Base-by-base conservation (phyloP, 768 basidiomycete species). In the Calocera cornea region DNA sequence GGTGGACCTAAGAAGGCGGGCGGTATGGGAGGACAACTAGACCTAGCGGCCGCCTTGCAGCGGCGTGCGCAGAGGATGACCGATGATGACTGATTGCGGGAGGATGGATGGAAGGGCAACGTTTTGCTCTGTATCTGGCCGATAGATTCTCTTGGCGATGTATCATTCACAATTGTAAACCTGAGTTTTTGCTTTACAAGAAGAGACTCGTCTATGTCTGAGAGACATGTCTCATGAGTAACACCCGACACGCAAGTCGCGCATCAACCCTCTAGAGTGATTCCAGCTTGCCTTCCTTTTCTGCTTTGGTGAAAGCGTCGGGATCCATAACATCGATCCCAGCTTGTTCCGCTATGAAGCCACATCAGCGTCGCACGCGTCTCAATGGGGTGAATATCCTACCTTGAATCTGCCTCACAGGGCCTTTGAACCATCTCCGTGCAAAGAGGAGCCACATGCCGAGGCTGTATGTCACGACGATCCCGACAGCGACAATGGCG, bases 1-100 rank as follows among this genome's bases (percentile, higher is more conserved):
- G 17, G 73, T 76, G 22, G n/a, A n/a, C n/a, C n/a, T n/a, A 81
- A 79, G 70, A 79, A 79, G 41, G 77, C 78, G 60, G 76, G 77
- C 41, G 82, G 81, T 3, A 76, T 79, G 2, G 82, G 82, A 34
- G 84, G 82, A 17, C 90, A 92, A 72, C 70, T 90, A 77, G 92
- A 92, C 77, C 78, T 94, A 69, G 90, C 92, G 68, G 90, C 92
- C 70, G 87, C 84, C 64, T 89, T 94, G 71, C 40, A 40, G 36
- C n/a, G 44, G 19, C 36, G 65, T 14, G 31, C 44, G 5, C 65
- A 66, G 44, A 41, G 65, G 34, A 40, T 47, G 16, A n/a, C 31
- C 7, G 65, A 66, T 47, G 65, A 66, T 47, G 65, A 66, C 16
- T 66, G 41, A 66, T 60, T 8, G 5, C 24, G 44, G 24, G 44